Evolutionary conservation across 2,329 filamentous ascomycete species (phyloP).

Genomic region (Trichothecium sympodiale): DNA sequence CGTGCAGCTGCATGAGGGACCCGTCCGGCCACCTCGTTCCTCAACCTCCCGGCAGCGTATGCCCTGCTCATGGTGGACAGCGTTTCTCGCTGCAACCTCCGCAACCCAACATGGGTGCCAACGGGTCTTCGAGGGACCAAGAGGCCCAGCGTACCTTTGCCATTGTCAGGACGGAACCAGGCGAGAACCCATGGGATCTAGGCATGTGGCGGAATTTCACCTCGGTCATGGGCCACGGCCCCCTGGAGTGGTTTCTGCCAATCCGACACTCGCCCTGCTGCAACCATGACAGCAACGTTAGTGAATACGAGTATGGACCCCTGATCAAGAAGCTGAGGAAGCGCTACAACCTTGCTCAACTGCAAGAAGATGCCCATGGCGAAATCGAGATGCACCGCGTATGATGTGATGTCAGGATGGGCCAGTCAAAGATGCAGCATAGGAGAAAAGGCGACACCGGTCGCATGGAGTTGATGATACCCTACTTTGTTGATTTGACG

Average conservation of each 20-base stretch:
- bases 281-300: conserved; percentile 51
- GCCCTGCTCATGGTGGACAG: too few species aligned
- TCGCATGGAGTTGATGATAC: too few species aligned
- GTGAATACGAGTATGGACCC: conserved; percentile 58
- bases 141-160: conserved; percentile 60
- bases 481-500: too few species aligned
- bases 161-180: conserved; percentile 59
- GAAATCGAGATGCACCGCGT: too few species aligned
- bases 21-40: conserved; percentile 11
- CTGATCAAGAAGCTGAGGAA: conserved; percentile 45
- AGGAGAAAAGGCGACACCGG: too few species aligned
- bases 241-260: conserved; percentile 73
- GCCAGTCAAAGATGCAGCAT: too few species aligned
- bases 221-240: conserved; percentile 63
- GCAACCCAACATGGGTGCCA: conserved; percentile 7
- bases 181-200: conserved; percentile 80
- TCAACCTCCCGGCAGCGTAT: conserved; percentile 10
- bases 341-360: conserved; percentile 12
- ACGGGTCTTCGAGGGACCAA: conserved; percentile 22
- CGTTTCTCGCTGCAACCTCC: neutral
- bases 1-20: neutral
- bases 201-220: conserved; percentile 61
- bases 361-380: neutral
- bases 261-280: conserved; percentile 64
- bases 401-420: too few species aligned